A percentile compares a stretch with the other conserved stretches of the same genome.
Evolutionary conservation across 495 filamentous ascomycete genomes (phyloP).

Genomic region (Neurospora hispaniola): DNA sequence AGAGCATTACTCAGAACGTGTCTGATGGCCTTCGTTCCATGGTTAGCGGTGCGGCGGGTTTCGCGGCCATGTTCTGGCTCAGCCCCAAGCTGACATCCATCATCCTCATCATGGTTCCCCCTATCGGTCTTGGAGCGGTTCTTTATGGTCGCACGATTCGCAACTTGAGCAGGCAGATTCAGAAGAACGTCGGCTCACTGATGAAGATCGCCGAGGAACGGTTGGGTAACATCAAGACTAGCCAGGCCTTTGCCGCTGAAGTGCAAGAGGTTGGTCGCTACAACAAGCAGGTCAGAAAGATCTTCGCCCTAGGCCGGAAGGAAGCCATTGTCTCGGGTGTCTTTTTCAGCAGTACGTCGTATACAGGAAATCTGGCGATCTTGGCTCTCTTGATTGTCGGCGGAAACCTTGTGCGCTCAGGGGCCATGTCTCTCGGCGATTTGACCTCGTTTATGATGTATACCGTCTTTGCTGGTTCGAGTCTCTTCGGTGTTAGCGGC

Average conservation of each 20-base stretch:
- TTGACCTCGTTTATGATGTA: slow-evolving; percentile 98
- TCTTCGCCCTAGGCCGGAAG: slow-evolving; percentile 74
- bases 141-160: slow-evolving; percentile 82
- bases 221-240: slow-evolving; percentile 88
- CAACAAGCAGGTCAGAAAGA: slow-evolving; percentile 81
- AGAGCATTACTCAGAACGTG: slow-evolving; percentile 95
- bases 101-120: slow-evolving; percentile 76
- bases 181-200: slow-evolving; percentile 80
- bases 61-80: slow-evolving; percentile 85
- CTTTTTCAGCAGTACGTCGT: slow-evolving; percentile 68
- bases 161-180: slow-evolving; percentile 79
- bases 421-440: slow-evolving; percentile 81
- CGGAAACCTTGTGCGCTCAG: slow-evolving; percentile 76
- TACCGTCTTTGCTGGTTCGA: slow-evolving; percentile 81
- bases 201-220: slow-evolving; percentile 97
- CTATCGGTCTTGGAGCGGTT: slow-evolving; percentile 82
- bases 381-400: slow-evolving; percentile 76
- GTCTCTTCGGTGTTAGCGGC: slow-evolving; percentile 82
- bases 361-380: slow-evolving; percentile 93
- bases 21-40: slow-evolving; percentile 84
- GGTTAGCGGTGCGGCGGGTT: slow-evolving; percentile 80
- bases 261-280: slow-evolving; percentile 81
- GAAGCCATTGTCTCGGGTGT: slow-evolving; percentile 83
- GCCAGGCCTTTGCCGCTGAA: slow-evolving; percentile 91
- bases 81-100: slow-evolving; percentile 84